Evolutionary conservation across 768 basidiomycete genomes (phyloP), one percentile per base, ranked within the genome.

Genomic region (Symmetrospora coprosmae): DNA sequence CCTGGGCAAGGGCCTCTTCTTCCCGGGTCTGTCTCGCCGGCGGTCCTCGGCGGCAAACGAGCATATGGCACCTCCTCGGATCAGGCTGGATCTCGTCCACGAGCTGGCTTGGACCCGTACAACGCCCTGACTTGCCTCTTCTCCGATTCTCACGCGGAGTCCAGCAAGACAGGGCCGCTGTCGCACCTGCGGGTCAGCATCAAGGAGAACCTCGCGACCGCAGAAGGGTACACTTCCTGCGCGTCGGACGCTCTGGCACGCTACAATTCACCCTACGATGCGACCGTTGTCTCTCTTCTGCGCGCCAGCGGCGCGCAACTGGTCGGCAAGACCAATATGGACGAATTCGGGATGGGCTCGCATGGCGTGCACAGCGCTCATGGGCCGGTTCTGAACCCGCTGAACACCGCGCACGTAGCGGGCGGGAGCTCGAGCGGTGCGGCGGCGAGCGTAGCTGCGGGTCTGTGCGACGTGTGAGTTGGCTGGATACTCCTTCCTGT

Each of bases 301-400:
- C 75, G 76, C 1, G 63, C 74, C 0, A 74, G 76, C 0, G 89
- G 88, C 0, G 88, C 83, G 0, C 72, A 80, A 17, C 78, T 96
- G 11, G 68, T 85, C 1, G 92, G 89, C 1, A 94, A 94, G 73
- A 83, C 90, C 0, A 91, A 92, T 69, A 87, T 88, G 71, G 92
- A 99, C 70, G 91, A 97, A 73, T 97, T 97, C 72, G 92, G 92
- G 1, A 97, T 97, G 92, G 92, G 92, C 84, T 96, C 89, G 1
- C 74, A 85, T 63, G 91, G 88, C 70, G 72, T 79, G 4, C 78
- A 88, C 67, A 81, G 85, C 0, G 67, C 78, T 2, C 82, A 86
- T 65, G 86, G 88, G 0, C 79, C 85, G 0, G 86, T 89, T 4
- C 66, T 83, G 16, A 96, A 96, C 67, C 89, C 90, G 0, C 27